These are phyloP conservation scores for Saccharomyces jurei DNA, from an alignment of 805 yeast genomes.

Conservation along the genomic window DNA sequence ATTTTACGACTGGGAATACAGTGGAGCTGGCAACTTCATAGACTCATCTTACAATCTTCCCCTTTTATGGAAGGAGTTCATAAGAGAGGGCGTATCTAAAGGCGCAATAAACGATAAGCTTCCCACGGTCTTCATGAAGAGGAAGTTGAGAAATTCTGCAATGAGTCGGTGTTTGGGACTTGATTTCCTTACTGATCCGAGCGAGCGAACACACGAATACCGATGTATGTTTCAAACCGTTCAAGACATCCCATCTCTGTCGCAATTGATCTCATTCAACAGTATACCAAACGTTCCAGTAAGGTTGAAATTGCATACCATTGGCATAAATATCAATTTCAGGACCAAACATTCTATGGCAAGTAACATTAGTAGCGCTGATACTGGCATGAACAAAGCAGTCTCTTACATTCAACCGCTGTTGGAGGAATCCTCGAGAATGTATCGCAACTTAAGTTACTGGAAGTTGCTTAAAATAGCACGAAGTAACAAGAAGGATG, in stretches of 20 bases:
- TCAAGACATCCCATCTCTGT: background rate
- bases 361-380: background rate
- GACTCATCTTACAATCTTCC: background rate
- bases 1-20: conserved; percentile 1
- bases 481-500: conserved; percentile 1
- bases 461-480: conserved; percentile 23
- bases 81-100: background rate
- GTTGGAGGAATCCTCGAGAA: conserved; percentile 17
- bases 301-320: conserved; percentile 4
- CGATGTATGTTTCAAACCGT: conserved; percentile 6
- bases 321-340: conserved; percentile 5
- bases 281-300: conserved; percentile 1
- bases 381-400: background rate
- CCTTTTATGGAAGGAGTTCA: background rate
- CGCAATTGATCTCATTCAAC: conserved; percentile 3
- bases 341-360: background rate
- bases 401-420: conserved; percentile 15
- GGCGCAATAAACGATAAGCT: background rate
- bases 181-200: background rate
- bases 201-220: background rate
- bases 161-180: background rate
- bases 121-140: background rate
- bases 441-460: conserved; percentile 20
- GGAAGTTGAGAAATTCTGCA: background rate
- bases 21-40: background rate